Percentiles rank a stretch among this genome's conserved stretches.
Conservation (phyloP, 306 rosid genomes). For the Morella rubra region DNA sequence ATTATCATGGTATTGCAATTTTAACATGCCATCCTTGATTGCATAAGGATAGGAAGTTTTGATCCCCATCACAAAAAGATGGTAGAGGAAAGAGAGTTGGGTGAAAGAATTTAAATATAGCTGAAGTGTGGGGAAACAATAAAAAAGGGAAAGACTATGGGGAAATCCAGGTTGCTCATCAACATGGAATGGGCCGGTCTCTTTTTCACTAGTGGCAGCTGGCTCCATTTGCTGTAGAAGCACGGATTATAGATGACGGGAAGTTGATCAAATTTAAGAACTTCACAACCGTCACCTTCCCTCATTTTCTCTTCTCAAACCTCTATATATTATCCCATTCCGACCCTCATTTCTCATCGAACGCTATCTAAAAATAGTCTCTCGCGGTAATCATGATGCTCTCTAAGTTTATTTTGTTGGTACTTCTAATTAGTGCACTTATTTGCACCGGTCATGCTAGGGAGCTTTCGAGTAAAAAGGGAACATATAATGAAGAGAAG, state of each 20-base stretch:
- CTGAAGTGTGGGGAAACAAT: not conserved
- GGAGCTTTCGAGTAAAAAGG: conserved; percentile 22
- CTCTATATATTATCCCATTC: conserved; percentile 19
- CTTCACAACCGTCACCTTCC: conserved; percentile 14
- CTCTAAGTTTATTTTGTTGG: conserved; percentile 41
- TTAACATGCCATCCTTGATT: not conserved
- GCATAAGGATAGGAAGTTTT: not conserved
- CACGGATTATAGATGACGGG: conserved; percentile 37
- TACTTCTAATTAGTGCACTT: conserved; percentile 31
- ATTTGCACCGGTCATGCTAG: conserved; percentile 29
- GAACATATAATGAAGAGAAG: conserved; percentile 28
- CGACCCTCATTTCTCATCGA: not conserved
- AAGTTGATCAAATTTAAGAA: conserved; percentile 11
- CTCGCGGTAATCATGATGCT: conserved; percentile 17
- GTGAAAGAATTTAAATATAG: not conserved
- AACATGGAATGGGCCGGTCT: not conserved
- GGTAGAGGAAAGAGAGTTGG: not conserved
- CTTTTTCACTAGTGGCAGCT: not conserved
- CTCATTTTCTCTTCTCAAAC: not conserved
- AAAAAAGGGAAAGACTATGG: not conserved
- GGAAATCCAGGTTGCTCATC: not conserved
- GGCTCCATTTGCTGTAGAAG: conserved; percentile 12
- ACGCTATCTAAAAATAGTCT: not conserved
- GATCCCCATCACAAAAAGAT: not conserved
- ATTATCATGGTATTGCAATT: too few species aligned